Evolutionary conservation across 495 filamentous ascomycete genomes (phyloP), one percentile per base, ranked within the genome.

Genomic region (Evernia prunastri): DNA sequence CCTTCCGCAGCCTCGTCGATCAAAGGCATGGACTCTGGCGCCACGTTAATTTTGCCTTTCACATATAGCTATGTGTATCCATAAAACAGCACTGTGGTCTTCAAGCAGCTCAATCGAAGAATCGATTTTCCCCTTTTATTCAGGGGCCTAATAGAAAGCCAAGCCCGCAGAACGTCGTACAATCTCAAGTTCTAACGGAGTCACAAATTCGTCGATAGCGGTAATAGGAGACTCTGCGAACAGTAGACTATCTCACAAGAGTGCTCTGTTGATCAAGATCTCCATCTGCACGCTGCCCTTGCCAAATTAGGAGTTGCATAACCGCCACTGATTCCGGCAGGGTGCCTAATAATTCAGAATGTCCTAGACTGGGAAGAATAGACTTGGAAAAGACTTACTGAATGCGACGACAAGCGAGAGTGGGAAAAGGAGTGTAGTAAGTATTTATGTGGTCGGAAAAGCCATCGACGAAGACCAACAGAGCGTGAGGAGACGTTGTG

Each of bases 371-470:
- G 23, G 45, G 8, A 49, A n/a, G 20, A 27, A 13, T 13, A 12
- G 23, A 10, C 23, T 49, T 51, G 47, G 47, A 27, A 13, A 29
- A 51, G 25, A 27, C 47, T 29, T 51, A 51, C 47, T 86, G 83
- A 68, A 96, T 88, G 56, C 87, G 89, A 33, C 81, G 81, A n/a
- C 78, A 73, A 27, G 89, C 88, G 51, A 96, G 82, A 1, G 70
- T 71, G 20, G 82, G 74, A 72, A 92, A 93, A 68, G 96, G 80
- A 60, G 75, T 76, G 69, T 83, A 78, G 74, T 92, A 91, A 25
- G 82, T 80, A 73, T 91, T 86, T 73, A 87, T 80, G 71, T 96
- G 92, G 76, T 96, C 92, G 67, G 84, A 88, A 80, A 90, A 96
- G 66, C 92, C 92, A 75, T 96, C 92, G 64, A 96, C 73, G 71